Evolutionary conservation across 1,284 basidiomycete genomes (phyloP).

Genomic region (Trichosporon faecale): DNA sequence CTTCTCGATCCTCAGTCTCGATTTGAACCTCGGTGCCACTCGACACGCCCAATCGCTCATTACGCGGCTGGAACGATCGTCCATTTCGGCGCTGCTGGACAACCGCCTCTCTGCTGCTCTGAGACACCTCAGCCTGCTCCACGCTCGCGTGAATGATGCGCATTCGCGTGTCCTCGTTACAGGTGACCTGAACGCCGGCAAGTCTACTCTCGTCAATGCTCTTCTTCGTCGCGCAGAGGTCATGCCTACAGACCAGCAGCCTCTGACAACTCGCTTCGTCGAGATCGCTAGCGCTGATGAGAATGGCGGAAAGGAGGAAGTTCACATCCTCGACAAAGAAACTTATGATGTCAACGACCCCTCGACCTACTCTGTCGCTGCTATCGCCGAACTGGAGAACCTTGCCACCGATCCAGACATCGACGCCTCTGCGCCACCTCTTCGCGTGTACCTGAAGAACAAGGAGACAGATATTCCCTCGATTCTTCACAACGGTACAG

Average conservation of each 20-base stretch:
- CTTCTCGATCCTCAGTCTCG: slow-evolving; percentile 83
- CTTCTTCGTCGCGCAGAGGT: slow-evolving; percentile 75
- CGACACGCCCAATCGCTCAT: slow-evolving; percentile 75
- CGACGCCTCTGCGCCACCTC: slow-evolving; percentile 62
- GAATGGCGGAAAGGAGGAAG: slow-evolving; percentile 58
- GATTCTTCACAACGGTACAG: slow-evolving; percentile 90
- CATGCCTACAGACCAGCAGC: slow-evolving; percentile 97
- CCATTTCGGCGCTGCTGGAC: slow-evolving; percentile 87
- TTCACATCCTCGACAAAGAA: slow-evolving; percentile 55
- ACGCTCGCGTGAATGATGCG: slow-evolving; percentile 81
- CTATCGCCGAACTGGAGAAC: slow-evolving; percentile 70
- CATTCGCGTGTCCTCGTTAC: slow-evolving; percentile 97
- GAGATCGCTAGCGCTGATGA: slow-evolving; percentile 92
- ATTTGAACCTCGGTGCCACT: slow-evolving; percentile 84
- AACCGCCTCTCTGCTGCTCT: slow-evolving; percentile 76
- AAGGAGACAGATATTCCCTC: slow-evolving; percentile 70
- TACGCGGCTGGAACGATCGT: slow-evolving; percentile 83
- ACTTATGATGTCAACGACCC: slow-evolving; percentile 71
- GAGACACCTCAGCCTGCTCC: slow-evolving; percentile 79
- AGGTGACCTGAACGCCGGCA: slow-evolving; percentile 98
- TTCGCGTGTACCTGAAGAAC: slow-evolving; percentile 79
- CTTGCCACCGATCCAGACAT: slow-evolving; percentile 72
- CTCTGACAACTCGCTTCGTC: slow-evolving; percentile 95
- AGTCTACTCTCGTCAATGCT: slow-evolving; percentile 97
- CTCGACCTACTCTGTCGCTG: slow-evolving; percentile 69